A percentile compares a stretch with the other conserved stretches of the same genome.
Evolutionary conservation across 2,329 filamentous ascomycete species (phyloP).

Genomic region (Calonectria pseudoreteaudii): DNA sequence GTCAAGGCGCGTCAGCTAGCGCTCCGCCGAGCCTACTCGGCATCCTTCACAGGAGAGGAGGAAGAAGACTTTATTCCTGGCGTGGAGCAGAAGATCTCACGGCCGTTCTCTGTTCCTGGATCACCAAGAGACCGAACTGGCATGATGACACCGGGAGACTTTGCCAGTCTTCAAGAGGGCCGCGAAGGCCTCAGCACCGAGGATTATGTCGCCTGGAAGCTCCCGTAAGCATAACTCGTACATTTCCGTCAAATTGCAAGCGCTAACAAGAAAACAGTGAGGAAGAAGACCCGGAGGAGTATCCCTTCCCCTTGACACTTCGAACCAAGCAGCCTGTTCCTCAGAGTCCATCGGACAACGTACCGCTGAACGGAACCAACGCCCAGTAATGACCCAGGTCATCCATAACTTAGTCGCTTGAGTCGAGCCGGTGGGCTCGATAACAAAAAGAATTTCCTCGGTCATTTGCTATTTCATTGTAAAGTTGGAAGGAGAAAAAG

Average conservation of each 20-base stretch:
- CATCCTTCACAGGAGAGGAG: conserved; percentile 83
- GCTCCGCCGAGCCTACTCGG: conserved; percentile 89
- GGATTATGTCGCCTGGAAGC: conserved; percentile 97
- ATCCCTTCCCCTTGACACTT: conserved; percentile 70
- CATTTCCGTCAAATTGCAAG: background rate
- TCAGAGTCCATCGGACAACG: conserved; percentile 38
- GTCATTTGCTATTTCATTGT: conserved; percentile 14
- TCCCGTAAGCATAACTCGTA: conserved; percentile 78
- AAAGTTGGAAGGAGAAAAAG: conserved; percentile 19
- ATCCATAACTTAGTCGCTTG: background rate
- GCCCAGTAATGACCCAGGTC: background rate
- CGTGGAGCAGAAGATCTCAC: conserved; percentile 93
- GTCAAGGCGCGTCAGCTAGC: conserved; percentile 97
- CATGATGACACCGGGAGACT: conserved; percentile 99
- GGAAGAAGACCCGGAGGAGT: conserved; percentile 89
- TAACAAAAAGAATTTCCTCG: background rate
- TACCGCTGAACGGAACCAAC: conserved; percentile 39
- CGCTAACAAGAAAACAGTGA: conserved; percentile 67
- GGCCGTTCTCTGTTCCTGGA: conserved; percentile 93
- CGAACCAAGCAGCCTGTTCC: conserved; percentile 61
- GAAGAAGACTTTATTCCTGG: conserved; percentile 92
- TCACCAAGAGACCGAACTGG: conserved; percentile 90
- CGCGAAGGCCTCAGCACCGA: conserved; percentile 94
- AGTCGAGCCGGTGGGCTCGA: background rate
- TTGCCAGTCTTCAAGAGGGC: conserved; percentile 94